Conservation (phyloP, 306 rosid genomes). For the Begonia loranthoides region DNA sequence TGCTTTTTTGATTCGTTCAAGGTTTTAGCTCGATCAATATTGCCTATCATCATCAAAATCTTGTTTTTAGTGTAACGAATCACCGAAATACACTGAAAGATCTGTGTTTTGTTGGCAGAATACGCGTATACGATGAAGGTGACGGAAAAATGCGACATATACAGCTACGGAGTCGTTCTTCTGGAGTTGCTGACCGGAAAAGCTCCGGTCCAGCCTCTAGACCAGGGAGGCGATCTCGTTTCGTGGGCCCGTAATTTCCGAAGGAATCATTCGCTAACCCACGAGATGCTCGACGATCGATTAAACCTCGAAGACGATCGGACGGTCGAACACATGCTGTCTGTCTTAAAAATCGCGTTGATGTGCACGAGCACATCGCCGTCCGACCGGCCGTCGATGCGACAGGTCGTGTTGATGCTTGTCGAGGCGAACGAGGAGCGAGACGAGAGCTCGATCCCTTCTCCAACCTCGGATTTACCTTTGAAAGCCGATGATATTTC, state of each 20-base stretch:
- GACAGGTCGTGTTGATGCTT: slow-evolving; percentile 67
- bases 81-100: not conserved
- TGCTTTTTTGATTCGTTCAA: not conserved
- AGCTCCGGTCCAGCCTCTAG: slow-evolving; percentile 62
- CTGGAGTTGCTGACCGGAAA: slow-evolving; percentile 72
- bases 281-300: slow-evolving; percentile 42
- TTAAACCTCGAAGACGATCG: slow-evolving; percentile 41
- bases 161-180: slow-evolving; percentile 76
- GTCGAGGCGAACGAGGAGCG: slow-evolving; percentile 50
- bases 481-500: too few species aligned
- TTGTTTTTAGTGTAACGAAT: too few species aligned
- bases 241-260: slow-evolving; percentile 47
- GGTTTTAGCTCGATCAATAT: too few species aligned
- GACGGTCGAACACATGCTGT: slow-evolving; percentile 50
- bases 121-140: slow-evolving; percentile 87
- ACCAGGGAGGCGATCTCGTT: slow-evolving; percentile 73
- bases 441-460: slow-evolving; percentile 17
- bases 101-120: slow-evolving; percentile 29
- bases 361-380: slow-evolving; percentile 62
- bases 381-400: slow-evolving; percentile 52
- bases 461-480: too few species aligned
- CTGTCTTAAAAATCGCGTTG: slow-evolving; percentile 58
- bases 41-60: too few species aligned
- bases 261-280: slow-evolving; percentile 22
- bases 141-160: slow-evolving; percentile 75